Evolutionary conservation across 2,329 filamentous ascomycete species (phyloP).

Genomic region (Beauveria australis): DNA sequence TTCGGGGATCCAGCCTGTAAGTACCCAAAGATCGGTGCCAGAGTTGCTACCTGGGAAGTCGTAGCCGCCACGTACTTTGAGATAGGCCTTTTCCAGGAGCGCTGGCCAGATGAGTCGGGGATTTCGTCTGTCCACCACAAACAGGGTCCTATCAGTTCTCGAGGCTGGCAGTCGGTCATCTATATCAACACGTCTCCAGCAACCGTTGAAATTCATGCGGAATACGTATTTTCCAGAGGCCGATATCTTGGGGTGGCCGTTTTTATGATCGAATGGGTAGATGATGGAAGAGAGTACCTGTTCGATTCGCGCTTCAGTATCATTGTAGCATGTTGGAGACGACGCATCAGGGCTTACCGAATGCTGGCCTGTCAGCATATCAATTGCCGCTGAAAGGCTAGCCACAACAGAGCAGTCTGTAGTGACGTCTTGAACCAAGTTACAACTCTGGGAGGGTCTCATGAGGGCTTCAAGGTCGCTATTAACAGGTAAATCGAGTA

Average conservation of each 20-base stretch:
- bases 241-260: conserved; percentile 54
- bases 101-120: conserved; percentile 83
- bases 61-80: conserved; percentile 92
- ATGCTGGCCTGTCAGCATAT: conserved; percentile 57
- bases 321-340: neutral
- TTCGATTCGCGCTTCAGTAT: neutral
- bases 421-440: conserved; percentile 90
- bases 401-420: conserved; percentile 97
- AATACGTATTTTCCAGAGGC: conserved; percentile 83
- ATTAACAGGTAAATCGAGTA: conserved; percentile 37
- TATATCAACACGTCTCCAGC: conserved; percentile 76
- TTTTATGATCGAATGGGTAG: conserved; percentile 61
- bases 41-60: conserved; percentile 98
- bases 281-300: conserved; percentile 65
- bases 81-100: conserved; percentile 88
- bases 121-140: conserved; percentile 80
- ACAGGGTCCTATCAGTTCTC: conserved; percentile 64
- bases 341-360: conserved; percentile 41
- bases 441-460: conserved; percentile 51
- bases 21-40: conserved; percentile 83
- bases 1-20: conserved; percentile 95
- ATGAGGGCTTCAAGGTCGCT: conserved; percentile 40
- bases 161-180: conserved; percentile 83
- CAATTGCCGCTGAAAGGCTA: conserved; percentile 76
- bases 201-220: conserved; percentile 92